Evolutionary conservation across 495 filamentous ascomycete species (phyloP).

Genomic region (Jackrogersella minutella): DNA sequence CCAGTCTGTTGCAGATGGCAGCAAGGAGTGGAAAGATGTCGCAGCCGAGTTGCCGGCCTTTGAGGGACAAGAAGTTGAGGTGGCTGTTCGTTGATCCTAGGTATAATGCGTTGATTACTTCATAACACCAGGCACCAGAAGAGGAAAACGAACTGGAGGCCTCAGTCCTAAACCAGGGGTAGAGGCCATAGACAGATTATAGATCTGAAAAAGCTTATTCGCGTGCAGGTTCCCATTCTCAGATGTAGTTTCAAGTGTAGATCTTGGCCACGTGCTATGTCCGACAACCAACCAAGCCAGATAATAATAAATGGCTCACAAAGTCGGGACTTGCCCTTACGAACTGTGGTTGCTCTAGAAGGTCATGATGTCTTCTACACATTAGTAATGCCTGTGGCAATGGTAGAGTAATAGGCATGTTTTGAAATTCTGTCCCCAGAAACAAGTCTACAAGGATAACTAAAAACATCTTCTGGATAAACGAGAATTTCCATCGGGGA

Average conservation of each 20-base stretch:
- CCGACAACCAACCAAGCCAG: constrained; percentile 2
- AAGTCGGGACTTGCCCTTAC: background rate
- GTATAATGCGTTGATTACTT: constrained; percentile 1
- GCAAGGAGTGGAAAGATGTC: constrained; percentile 68
- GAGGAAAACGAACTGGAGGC: constrained; percentile 13
- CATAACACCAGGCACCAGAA: background rate
- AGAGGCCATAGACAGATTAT: constrained; percentile 9
- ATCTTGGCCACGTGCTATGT: constrained; percentile 17
- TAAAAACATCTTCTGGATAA: background rate
- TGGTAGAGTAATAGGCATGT: too few relatives aligned
- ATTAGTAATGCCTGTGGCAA: background rate
- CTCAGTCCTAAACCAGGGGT: constrained; percentile 6
- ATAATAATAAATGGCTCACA: background rate
- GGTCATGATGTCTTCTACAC: background rate
- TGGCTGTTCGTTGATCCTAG: constrained; percentile 27
- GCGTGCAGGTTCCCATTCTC: constrained; percentile 10
- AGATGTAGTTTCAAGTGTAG: constrained; percentile 31
- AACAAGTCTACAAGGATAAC: background rate
- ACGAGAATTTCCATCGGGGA: background rate
- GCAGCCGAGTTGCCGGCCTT: constrained; percentile 67
- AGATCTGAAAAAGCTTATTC: constrained; percentile 25
- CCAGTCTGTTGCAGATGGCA: constrained; percentile 62
- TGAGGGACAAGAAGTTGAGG: constrained; percentile 62
- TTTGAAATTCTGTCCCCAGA: too few relatives aligned
- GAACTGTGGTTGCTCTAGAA: background rate